A percentile compares a stretch with the other conserved stretches of the same genome.
Evolutionary conservation across 192 early-diverging fungal species (phyloP).

Genomic region (Coemansia furcata): DNA sequence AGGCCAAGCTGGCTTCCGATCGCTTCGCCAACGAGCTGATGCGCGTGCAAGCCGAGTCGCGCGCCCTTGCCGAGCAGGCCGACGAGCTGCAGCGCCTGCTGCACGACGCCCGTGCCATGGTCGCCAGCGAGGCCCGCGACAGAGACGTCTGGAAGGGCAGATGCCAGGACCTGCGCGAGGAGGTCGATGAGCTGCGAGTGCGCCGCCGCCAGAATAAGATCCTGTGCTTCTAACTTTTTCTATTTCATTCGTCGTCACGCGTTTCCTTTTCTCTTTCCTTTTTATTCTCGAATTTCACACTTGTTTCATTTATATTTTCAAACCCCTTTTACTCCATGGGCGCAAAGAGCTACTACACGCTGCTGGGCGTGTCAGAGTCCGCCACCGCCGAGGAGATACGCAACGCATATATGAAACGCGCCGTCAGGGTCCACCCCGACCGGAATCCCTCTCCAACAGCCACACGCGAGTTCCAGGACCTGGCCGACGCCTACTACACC

Average conservation of each 20-base stretch:
- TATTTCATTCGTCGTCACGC: neutral
- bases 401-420: constrained; percentile 77
- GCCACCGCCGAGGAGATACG: constrained; percentile 69
- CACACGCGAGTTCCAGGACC: constrained; percentile 64
- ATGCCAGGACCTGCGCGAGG: constrained; percentile 47
- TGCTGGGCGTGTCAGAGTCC: constrained; percentile 57
- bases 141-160: constrained; percentile 47
- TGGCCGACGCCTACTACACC: constrained; percentile 80
- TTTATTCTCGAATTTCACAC: neutral
- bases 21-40: constrained; percentile 41
- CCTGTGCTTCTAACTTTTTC: constrained; percentile 28
- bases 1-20: constrained; percentile 22
- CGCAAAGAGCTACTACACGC: constrained; percentile 61
- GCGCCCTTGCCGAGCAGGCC: constrained; percentile 19
- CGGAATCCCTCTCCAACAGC: constrained; percentile 58
- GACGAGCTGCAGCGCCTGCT: constrained; percentile 20
- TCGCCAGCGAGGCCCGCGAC: constrained; percentile 41
- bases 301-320: neutral
- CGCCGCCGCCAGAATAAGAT: constrained; percentile 38
- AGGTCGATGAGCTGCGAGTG: constrained; percentile 33
- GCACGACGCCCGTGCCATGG: constrained; percentile 32
- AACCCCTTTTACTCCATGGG: neutral
- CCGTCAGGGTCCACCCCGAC: constrained; percentile 70
- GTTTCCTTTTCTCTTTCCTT: neutral
- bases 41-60: constrained; percentile 42